Conservation (phyloP, 202 grass and related monocot genomes). For the Digitaria exilis region DNA sequence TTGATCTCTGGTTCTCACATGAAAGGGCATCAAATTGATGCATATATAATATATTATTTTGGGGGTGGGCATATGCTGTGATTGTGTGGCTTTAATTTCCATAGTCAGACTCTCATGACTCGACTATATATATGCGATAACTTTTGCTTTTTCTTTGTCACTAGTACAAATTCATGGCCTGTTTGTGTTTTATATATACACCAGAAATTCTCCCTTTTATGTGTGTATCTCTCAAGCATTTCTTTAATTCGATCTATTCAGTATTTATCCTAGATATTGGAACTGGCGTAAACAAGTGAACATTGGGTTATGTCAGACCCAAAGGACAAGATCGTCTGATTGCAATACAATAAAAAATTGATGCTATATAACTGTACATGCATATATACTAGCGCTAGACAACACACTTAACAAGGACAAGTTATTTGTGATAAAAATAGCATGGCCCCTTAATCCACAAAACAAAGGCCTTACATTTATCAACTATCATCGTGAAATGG, state of each 20-base stretch:
- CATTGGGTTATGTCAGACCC: neutral
- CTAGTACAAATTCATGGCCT: too few species aligned
- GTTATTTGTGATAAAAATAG: neutral
- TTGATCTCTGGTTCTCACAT: too few species aligned
- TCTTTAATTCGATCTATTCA: neutral
- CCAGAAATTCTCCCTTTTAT: neutral
- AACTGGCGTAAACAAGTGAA: neutral
- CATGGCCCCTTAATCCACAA: neutral
- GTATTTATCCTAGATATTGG: neutral
- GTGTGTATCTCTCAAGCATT: neutral
- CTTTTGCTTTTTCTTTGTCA: too few species aligned
- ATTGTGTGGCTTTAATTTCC: too few species aligned
- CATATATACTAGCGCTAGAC: neutral
- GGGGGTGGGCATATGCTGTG: too few species aligned
- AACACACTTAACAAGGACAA: neutral
- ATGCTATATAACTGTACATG: neutral
- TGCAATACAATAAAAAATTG: neutral
- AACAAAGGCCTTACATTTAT: neutral
- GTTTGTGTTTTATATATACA: too few species aligned
- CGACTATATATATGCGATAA: too few species aligned
- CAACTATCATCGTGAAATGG: too few species aligned
- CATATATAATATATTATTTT: too few species aligned
- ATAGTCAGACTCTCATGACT: too few species aligned
- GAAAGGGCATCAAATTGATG: too few species aligned
- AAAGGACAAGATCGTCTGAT: neutral